phyloP scores from a whole-genome alignment of 2,329 filamentous ascomycete genomes.

The Seiridium cupressi region DNA sequence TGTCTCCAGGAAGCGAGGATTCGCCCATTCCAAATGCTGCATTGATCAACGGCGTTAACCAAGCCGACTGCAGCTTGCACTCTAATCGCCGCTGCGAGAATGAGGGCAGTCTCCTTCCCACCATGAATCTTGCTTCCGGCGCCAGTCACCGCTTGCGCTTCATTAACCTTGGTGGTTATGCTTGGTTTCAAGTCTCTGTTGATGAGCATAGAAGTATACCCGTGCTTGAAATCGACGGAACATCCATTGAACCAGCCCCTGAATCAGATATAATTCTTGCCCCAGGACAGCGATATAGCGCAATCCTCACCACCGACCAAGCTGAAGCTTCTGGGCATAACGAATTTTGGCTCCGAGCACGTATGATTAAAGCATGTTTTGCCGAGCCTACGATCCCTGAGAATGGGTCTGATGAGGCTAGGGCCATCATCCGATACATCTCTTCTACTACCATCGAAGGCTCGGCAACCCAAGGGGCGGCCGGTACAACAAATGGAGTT shows the following conservation, averaged over 20 bases:
- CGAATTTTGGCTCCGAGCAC: constrained; percentile 64
- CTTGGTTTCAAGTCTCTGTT: constrained; percentile 69
- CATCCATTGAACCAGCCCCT: constrained; percentile 58
- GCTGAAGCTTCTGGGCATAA: constrained; percentile 33
- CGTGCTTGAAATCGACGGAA: constrained; percentile 70
- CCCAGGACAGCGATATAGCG: constrained; percentile 70
- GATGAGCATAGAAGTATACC: constrained; percentile 56
- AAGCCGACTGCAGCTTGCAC: constrained; percentile 35
- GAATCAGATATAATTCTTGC: constrained; percentile 63
- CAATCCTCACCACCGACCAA: constrained; percentile 61
- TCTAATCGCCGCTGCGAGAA: constrained; percentile 42
- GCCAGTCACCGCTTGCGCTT: constrained; percentile 65
- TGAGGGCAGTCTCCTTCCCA: constrained; percentile 33
- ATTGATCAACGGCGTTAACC: constrained; percentile 42
- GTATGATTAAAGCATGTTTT: constrained; percentile 61
- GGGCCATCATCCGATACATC: constrained; percentile 47
- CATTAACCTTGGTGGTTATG: constrained; percentile 69
- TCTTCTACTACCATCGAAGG: neutral
- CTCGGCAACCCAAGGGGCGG: constrained; percentile 33
- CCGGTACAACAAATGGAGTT: constrained; percentile 25
- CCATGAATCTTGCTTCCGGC: constrained; percentile 47
- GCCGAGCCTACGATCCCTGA: constrained; percentile 45
- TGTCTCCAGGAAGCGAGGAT: constrained; percentile 39
- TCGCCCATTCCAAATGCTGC: constrained; percentile 44
- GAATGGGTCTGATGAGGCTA: constrained; percentile 42